Evolutionary conservation across 805 yeast genomes (phyloP).

Genomic region (Starmerella vaccinii): DNA sequence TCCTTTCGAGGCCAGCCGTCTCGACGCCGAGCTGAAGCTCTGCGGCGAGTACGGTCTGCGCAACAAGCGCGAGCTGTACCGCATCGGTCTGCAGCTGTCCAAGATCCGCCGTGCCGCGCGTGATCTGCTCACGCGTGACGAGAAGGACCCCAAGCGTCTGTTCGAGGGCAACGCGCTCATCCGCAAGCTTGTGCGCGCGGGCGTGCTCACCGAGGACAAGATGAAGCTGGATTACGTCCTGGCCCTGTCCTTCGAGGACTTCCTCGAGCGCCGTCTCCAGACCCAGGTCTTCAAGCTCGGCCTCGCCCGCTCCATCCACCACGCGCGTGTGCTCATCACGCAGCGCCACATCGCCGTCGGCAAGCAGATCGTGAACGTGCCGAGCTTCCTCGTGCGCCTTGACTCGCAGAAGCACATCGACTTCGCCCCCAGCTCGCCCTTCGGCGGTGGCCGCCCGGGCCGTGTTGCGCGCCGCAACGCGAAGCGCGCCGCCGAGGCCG

Average conservation of each 20-base stretch:
- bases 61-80: constrained; percentile 99
- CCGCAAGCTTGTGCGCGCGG: constrained; percentile 98
- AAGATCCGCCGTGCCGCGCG: constrained; percentile 99
- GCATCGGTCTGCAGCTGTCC: constrained; percentile 98
- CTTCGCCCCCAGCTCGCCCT: constrained; percentile 97
- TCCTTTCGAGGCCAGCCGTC: constrained; percentile 98
- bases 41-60: constrained; percentile 99
- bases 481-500: constrained; percentile 54
- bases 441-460: constrained; percentile 99
- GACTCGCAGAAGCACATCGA: constrained; percentile 99
- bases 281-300: constrained; percentile 99
- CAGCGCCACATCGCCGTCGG: constrained; percentile 99
- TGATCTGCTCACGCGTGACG: constrained; percentile 98
- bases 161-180: constrained; percentile 99
- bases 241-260: constrained; percentile 96
- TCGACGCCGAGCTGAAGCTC: constrained; percentile 97
- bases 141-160: constrained; percentile 99
- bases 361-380: constrained; percentile 96
- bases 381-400: constrained; percentile 99
- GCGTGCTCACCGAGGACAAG: constrained; percentile 98
- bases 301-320: constrained; percentile 98
- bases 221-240: constrained; percentile 99
- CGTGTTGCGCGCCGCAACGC: constrained; percentile 95
- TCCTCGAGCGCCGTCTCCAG: constrained; percentile 99
- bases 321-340: constrained; percentile 96